Conservation (phyloP, 345 rosid genomes). For the Ceriops decandra region DNA sequence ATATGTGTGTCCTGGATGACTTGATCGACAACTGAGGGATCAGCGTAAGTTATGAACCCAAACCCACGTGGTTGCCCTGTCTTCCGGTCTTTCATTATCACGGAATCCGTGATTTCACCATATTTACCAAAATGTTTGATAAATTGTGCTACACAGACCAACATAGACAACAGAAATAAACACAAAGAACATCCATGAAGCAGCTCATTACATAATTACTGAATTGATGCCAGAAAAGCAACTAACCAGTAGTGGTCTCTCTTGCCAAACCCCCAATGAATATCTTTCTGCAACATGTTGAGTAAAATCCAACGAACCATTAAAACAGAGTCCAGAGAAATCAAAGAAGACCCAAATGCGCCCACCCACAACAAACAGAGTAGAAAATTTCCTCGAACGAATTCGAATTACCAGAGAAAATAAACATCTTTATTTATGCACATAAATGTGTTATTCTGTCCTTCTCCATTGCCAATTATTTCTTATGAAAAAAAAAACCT, state of each 20-base stretch:
- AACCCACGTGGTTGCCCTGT: conserved; percentile 88
- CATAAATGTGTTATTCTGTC: not conserved
- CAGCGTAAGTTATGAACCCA: conserved; percentile 90
- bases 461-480: not conserved
- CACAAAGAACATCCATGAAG: not conserved
- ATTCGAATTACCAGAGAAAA: not conserved
- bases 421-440: not conserved
- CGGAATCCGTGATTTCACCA: conserved; percentile 85
- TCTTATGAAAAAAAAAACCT: not conserved
- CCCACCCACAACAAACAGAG: not conserved
- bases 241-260: conserved; percentile 59
- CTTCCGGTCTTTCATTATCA: conserved; percentile 85
- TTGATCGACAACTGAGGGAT: conserved; percentile 79
- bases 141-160: conserved; percentile 48
- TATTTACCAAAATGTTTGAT: conserved; percentile 70
- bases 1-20: conserved; percentile 73
- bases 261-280: conserved; percentile 85
- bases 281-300: conserved; percentile 46
- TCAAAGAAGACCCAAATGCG: not conserved
- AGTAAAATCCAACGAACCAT: not conserved
- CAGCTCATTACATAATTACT: not conserved
- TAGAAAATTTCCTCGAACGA: not conserved
- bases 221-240: not conserved
- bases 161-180: not conserved
- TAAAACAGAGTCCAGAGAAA: not conserved